These are phyloP conservation scores for Thielaviopsis musarum DNA, from an alignment of 2,329 filamentous ascomycete species.

Conservation along the genomic window DNA sequence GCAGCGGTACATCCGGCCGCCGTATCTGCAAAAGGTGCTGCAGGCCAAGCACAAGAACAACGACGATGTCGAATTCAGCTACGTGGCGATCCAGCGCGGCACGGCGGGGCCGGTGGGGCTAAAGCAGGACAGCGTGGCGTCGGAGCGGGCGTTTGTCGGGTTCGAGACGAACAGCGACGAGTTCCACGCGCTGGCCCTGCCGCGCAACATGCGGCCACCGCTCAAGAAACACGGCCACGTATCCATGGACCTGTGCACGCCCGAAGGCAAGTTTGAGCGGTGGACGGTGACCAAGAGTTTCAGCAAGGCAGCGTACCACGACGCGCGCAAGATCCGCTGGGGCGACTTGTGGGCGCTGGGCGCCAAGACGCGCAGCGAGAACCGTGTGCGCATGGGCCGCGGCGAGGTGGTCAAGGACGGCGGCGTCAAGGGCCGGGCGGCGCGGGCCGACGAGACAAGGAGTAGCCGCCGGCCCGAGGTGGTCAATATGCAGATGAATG, in stretches of 20 bases:
- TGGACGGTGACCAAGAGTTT: conserved; percentile 83
- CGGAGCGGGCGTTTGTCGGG: conserved; percentile 53
- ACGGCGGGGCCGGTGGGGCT: conserved; percentile 18
- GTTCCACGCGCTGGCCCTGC: conserved; percentile 50
- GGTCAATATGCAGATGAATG: conserved; percentile 12
- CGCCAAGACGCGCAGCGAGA: conserved; percentile 61
- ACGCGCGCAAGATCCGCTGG: conserved; percentile 80
- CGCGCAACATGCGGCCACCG: conserved; percentile 60
- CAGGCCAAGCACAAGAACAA: conserved; percentile 57
- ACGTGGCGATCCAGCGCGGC: conserved; percentile 70
- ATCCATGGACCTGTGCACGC: conserved; percentile 79
- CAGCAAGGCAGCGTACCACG: conserved; percentile 68
- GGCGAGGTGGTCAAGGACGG: conserved; percentile 19
- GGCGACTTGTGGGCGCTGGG: conserved; percentile 92
- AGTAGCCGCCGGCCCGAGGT: conserved; percentile 5
- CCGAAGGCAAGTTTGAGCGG: conserved; percentile 68
- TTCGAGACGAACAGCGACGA: conserved; percentile 35
- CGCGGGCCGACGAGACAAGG: conserved; percentile 5
- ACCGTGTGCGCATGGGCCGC: conserved; percentile 43
- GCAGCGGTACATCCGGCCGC: conserved; percentile 74
- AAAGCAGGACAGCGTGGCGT: conserved; percentile 26
- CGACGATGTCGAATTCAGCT: conserved; percentile 83
- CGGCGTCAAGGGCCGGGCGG: conserved; percentile 10
- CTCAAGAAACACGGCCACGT: conserved; percentile 82
- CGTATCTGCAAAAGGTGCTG: conserved; percentile 63